Evolutionary conservation across 192 early-diverging fungal genomes (phyloP), one percentile per base, ranked within the genome.

Genomic region (Rhizophagus prolifer): DNA sequence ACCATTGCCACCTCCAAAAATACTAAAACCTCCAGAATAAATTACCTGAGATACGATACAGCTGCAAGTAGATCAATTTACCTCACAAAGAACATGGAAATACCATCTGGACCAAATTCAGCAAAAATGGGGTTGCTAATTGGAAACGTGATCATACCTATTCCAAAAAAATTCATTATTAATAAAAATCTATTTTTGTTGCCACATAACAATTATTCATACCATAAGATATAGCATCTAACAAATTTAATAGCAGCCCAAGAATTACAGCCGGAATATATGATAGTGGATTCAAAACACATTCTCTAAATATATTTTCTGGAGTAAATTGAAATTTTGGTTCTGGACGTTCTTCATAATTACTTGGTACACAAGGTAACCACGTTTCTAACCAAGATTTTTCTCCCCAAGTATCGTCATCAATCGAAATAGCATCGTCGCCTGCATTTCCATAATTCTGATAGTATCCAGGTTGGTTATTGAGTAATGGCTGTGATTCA

Each of bases 71-170:
- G 34, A 10, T 44, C 41, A 12, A 30, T 78, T 66, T 85, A 91
- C 87, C 88, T 91, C 2, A 95, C 92, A 83, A 98, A 90, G 79
- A 95, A 98, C 93, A 98, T 98, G 64, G 95, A 95, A 70, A 98
- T 95, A 30, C 97, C 97, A 76, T 91, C 90, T 2, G 93, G 91
- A 5, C 93, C 93, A 80, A 93, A 88, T 9, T 82, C 80, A 72
- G 81, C 84, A 81, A 90, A 94, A 14, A 89, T 91, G 0, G 91
- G 86, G 12, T 92, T 88, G 59, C 88, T 88, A 2, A 92, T 78
- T 0, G 97, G 97, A 75, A 99, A 99, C 23, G 94, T 92, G 80
- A 99, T 98, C 81, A 93, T 84, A 16, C 87, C 87, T 88, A 81
- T 50, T 68, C 28, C 38, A 34, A 65, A 0, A 76, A 61, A 21